A percentile compares a stretch with the other conserved stretches of the same genome.
phyloP scores from a whole-genome alignment of 169 alveolate genomes.

The Perkinsus olseni region DNA sequence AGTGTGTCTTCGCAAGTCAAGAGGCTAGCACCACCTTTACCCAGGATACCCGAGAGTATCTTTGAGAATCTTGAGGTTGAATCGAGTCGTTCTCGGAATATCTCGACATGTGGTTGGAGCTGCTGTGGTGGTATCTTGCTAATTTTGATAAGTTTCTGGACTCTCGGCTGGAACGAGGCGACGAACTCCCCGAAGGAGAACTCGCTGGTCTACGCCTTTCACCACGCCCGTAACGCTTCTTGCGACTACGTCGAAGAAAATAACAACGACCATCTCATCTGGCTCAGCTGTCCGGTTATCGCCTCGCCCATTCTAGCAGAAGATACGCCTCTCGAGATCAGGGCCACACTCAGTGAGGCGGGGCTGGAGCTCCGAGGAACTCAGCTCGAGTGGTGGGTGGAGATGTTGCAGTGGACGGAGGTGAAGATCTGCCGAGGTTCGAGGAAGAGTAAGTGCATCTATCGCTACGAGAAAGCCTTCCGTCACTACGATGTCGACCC shows the following conservation, averaged over 20 bases:
- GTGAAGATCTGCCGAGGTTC: background rate
- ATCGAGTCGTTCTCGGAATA: background rate
- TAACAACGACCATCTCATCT: background rate
- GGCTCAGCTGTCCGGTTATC: background rate
- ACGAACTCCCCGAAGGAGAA: background rate
- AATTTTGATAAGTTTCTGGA: background rate
- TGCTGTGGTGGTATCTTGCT: background rate
- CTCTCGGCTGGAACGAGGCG: background rate
- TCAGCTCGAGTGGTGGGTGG: background rate
- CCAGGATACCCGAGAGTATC: background rate
- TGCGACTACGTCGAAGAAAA: background rate
- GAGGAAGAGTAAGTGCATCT: background rate
- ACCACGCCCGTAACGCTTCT: background rate
- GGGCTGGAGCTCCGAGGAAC: background rate
- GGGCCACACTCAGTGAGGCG: background rate
- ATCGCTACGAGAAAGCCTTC: background rate
- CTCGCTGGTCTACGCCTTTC: background rate
- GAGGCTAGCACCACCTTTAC: too few species aligned
- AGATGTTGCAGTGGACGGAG: background rate
- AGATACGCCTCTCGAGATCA: background rate
- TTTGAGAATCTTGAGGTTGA: background rate
- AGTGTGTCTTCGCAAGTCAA: too few species aligned
- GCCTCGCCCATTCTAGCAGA: background rate
- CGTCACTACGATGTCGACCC: background rate
- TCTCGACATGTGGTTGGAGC: background rate